Percentiles rank a stretch among this genome's conserved stretches.
Evolutionary conservation across 768 basidiomycete genomes (phyloP).

Genomic region (Coprinellus micaceus): DNA sequence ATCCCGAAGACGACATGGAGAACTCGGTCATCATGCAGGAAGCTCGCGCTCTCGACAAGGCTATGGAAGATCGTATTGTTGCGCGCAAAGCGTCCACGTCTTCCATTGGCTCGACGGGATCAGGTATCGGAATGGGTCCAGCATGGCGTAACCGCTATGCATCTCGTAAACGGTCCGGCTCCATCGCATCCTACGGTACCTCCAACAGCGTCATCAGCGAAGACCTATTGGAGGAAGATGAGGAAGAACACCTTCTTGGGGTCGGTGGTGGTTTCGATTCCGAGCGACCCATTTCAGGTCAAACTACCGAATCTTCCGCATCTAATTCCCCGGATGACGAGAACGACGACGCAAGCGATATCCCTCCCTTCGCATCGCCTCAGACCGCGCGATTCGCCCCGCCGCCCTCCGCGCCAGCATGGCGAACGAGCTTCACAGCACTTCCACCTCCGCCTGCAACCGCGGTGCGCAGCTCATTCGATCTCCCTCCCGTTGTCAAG

Average conservation of each 20-base stretch:
- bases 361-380: constrained; percentile 18
- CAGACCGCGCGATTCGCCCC: constrained; percentile 29
- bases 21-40: constrained; percentile 63
- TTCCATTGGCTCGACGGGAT: constrained; percentile 51
- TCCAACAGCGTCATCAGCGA: constrained; percentile 71
- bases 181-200: constrained; percentile 68
- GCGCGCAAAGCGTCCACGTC: constrained; percentile 71
- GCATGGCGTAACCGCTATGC: constrained; percentile 65
- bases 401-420: constrained; percentile 54
- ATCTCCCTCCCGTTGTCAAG: constrained; percentile 26
- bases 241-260: constrained; percentile 69
- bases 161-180: constrained; percentile 67
- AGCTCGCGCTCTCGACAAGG: constrained; percentile 79
- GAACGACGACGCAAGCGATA: constrained; percentile 26
- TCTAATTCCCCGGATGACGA: constrained; percentile 47
- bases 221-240: constrained; percentile 78
- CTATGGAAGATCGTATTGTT: constrained; percentile 80
- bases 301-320: constrained; percentile 28
- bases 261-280: constrained; percentile 63
- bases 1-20: constrained; percentile 52
- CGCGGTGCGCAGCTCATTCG: constrained; percentile 52
- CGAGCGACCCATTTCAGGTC: constrained; percentile 32
- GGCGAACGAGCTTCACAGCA: constrained; percentile 53
- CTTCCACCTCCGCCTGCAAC: constrained; percentile 49
- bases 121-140: constrained; percentile 62